Evolutionary conservation across 495 filamentous ascomycete genomes (phyloP), one percentile per base, ranked within the genome.

Genomic region (Cercophora samala): DNA sequence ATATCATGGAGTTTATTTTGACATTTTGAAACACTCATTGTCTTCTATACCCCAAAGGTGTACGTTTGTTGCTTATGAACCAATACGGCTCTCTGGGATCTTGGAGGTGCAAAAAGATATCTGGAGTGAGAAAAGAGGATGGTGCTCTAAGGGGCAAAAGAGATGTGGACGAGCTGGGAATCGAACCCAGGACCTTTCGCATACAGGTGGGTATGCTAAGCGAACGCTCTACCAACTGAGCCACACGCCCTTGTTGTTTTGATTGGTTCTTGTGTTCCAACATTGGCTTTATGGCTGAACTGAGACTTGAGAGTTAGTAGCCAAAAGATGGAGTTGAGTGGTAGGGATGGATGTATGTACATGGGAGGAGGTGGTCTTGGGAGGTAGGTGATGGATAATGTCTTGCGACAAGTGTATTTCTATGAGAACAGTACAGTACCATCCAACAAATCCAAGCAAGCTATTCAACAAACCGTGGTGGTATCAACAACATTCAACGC

Each of bases 171-270:
- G 67, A 65, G 67, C 67, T 64, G 62, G 67, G 67, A 69, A 69
- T 69, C 67, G 67, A 69, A 69, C 67, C 67, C 62, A 64, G 67
- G 67, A 69, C 67, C 67, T 69, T 69, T 64, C 67, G 67, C 67
- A 69, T 65, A 64, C 63, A 58, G 5, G 4, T n/a, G 17, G 51
- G 51, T 60, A 69, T 69, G 67, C 67, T 69, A 69, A 69, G 67
- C 67, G 67, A 64, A 64, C 67, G 67, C 67, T 69, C 67, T 69
- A 69, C 67, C 67, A 69, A 69, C 67, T 69, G 67, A 69, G 67
- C 67, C 67, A 69, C 67, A 69, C 67, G 67, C 67, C 67, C 67
- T 42, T 4, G 1, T 22, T 26, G 54, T 46, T 29, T 8, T 46
- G 37, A 46, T 46, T 46, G 37, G 37, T 46, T 46, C 37, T 46